These are phyloP conservation scores for Neonectria magnoliae DNA, from an alignment of 2,329 filamentous ascomycete genomes.

Conservation along the genomic window DNA sequence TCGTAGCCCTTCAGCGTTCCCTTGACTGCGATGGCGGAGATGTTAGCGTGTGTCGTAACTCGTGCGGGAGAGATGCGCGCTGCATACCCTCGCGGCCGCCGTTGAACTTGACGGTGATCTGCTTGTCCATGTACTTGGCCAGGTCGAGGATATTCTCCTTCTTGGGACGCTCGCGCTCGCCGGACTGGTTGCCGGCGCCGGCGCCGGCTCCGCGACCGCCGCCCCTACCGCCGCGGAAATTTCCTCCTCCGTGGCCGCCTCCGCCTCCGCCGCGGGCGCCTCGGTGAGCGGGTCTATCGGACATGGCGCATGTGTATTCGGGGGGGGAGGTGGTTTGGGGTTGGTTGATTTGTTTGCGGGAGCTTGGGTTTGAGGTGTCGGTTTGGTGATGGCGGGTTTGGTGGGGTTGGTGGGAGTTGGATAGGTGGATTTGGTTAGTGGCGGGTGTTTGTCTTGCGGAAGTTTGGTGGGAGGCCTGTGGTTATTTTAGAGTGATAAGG, in stretches of 20 bases:
- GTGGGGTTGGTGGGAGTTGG: slow-evolving; percentile 14
- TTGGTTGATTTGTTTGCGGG: slow-evolving; percentile 14
- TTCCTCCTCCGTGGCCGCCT: slow-evolving; percentile 49
- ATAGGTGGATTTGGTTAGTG: slow-evolving; percentile 6
- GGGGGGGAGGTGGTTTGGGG: slow-evolving; percentile 3
- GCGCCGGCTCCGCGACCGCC: slow-evolving; percentile 58
- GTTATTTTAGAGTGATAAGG: neutral
- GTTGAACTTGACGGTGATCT: slow-evolving; percentile 95
- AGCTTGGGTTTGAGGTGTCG: slow-evolving; percentile 13
- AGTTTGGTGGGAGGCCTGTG: neutral
- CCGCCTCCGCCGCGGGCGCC: slow-evolving; percentile 53
- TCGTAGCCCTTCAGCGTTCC: slow-evolving; percentile 95
- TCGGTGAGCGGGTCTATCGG: slow-evolving; percentile 61
- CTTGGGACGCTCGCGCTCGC: slow-evolving; percentile 80
- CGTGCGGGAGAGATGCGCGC: neutral
- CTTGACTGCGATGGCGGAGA: slow-evolving; percentile 66
- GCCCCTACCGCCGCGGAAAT: slow-evolving; percentile 55
- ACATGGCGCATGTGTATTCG: slow-evolving; percentile 51
- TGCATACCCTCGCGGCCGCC: slow-evolving; percentile 85
- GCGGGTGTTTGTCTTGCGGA: neutral
- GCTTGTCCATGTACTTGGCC: slow-evolving; percentile 96
- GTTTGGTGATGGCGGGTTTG: slow-evolving; percentile 22
- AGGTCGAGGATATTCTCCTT: slow-evolving; percentile 99
- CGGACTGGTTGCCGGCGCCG: slow-evolving; percentile 52
- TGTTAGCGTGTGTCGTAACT: slow-evolving; percentile 19